Conservation (phyloP, 2,329 filamentous ascomycete genomes). For the Podosphaera leucotricha region DNA sequence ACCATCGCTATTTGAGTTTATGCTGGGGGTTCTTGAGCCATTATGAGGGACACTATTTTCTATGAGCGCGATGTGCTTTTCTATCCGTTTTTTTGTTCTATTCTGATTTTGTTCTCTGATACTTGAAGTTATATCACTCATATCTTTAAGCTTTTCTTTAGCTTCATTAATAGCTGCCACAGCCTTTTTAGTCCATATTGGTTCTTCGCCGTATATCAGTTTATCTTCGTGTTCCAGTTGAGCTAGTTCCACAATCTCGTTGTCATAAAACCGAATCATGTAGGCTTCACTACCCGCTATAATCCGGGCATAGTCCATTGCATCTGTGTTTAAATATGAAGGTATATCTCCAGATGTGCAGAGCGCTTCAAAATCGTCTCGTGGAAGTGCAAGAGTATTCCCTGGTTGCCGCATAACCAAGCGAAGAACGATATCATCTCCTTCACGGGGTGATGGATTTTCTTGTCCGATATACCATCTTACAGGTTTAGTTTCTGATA, state of each 20-base stretch:
- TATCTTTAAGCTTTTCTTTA: constrained; percentile 49
- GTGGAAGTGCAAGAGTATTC: constrained; percentile 69
- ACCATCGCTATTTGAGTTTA: constrained; percentile 24
- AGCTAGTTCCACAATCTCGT: constrained; percentile 51
- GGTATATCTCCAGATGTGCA: constrained; percentile 55
- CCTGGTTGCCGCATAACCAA: constrained; percentile 60
- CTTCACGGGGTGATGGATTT: constrained; percentile 52
- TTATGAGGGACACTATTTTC: constrained; percentile 20
- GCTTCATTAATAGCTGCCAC: constrained; percentile 48
- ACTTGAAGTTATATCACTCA: constrained; percentile 37
- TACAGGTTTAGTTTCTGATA: constrained; percentile 73
- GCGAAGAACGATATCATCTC: constrained; percentile 71
- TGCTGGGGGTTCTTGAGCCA: constrained; percentile 25
- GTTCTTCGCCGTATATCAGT: constrained; percentile 73
- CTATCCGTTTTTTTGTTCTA: constrained; percentile 23
- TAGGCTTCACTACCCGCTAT: constrained; percentile 89
- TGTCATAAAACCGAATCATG: constrained; percentile 57
- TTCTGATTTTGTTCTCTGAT: constrained; percentile 25
- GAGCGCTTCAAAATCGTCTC: constrained; percentile 49
- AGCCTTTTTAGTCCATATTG: constrained; percentile 78
- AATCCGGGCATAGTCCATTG: constrained; percentile 79
- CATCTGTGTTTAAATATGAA: constrained; percentile 86
- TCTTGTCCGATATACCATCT: constrained; percentile 84
- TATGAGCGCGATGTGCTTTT: neutral
- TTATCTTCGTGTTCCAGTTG: constrained; percentile 74